Base-by-base conservation (phyloP, 352 stramenopile genomes). In the Thalassiosira mediterranea region DNA sequence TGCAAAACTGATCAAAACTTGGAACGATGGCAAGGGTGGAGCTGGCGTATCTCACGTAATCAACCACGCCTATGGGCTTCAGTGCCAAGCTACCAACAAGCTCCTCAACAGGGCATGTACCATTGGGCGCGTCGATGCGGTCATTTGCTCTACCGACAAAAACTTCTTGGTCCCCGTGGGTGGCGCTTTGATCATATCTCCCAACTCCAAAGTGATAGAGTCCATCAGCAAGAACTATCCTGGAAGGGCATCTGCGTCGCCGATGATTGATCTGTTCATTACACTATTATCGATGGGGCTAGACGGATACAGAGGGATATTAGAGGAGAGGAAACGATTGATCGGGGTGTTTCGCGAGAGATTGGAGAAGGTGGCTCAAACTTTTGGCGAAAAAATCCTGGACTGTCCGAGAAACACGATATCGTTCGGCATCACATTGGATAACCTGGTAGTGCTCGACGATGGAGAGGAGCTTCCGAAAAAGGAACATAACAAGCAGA, bases 21-120 rank as follows among this genome's bases (percentile, higher is more conserved):
- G 58, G 61, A 81, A 81, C 54, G 21, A 67, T 26, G 83, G 63
- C 64, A 29, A 66, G 23, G 17, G 66, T 51, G 60, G 92, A 3
- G 76, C 84, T 10, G 74, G 83, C 31, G 87, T 99, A 60, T 87
- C 89, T 29, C 97, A 99, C 80, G 91, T 99, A 37, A 97, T 99
- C 59, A 99, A 99, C 88, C 98, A 99, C 81, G 97, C 97, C 23
- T 99, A 99, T 76, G 97, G 97, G 31, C 87, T 99, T 26, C 97
- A 99, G 82, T 98, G 95, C 77, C 91, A 86, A 58, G 92, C 93
- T 61, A 98, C 95, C 49, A 93, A 93, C 79, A 96, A 98, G 77
- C 79, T 96, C 15, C 87, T 98, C 28, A 97, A 97, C 79, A 74
- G 95, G 53, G 90, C 90, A 19, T 93, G 96, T 81, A 92, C 93